phyloP scores from a whole-genome alignment of 2,329 filamentous ascomycete species.

The Fusarium abutilonis region DNA sequence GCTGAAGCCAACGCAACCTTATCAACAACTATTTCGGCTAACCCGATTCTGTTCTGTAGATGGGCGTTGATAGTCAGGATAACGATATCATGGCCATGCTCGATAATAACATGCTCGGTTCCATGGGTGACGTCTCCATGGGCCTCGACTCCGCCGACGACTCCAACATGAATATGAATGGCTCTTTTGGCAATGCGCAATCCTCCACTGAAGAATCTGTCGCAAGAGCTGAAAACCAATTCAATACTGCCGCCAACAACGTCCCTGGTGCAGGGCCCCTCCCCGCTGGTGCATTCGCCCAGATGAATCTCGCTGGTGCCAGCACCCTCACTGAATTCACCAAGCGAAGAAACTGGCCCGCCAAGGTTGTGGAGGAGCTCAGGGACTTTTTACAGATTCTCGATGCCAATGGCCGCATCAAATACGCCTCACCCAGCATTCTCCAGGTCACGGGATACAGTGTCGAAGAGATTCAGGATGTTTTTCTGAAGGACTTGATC shows the following conservation, averaged over 20 bases:
- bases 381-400: constrained; percentile 90
- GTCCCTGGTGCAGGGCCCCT: constrained; percentile 56
- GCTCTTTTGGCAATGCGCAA: constrained; percentile 38
- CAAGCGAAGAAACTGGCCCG: constrained; percentile 79
- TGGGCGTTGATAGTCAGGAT: constrained; percentile 46
- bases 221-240: constrained; percentile 48
- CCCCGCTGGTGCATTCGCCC: constrained; percentile 53
- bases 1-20: constrained; percentile 31
- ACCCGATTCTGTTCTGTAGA: constrained; percentile 34
- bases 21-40: constrained; percentile 30
- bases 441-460: constrained; percentile 79
- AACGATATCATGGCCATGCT: constrained; percentile 57
- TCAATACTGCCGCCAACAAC: constrained; percentile 50
- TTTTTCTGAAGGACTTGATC: constrained; percentile 81
- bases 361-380: constrained; percentile 88
- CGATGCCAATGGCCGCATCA: constrained; percentile 82
- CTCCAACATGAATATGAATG: constrained; percentile 34
- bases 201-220: constrained; percentile 47
- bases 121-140: constrained; percentile 56
- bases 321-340: constrained; percentile 67
- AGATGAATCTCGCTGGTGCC: constrained; percentile 48
- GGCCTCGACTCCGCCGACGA: constrained; percentile 53
- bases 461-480: constrained; percentile 74
- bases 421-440: constrained; percentile 85
- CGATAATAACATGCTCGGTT: constrained; percentile 54